These are phyloP conservation scores for Solioccasus polychromus DNA, from an alignment of 768 basidiomycete species.

Conservation along the genomic window DNA sequence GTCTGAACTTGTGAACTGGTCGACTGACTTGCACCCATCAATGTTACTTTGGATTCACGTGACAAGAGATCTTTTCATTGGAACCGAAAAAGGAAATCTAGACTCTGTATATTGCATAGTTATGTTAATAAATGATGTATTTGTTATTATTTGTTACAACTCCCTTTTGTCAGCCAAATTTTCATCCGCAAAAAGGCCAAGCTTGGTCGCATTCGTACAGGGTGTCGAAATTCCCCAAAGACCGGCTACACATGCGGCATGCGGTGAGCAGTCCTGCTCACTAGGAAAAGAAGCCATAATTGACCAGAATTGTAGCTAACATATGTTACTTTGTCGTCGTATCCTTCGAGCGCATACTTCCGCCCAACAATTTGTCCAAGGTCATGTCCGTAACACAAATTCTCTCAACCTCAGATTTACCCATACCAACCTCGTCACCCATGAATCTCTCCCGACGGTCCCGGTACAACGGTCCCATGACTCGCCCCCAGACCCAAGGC, in stretches of 20 bases:
- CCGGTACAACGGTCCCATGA: slow-evolving; percentile 1
- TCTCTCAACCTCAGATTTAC: slow-evolving; percentile 7
- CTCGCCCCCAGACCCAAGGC: slow-evolving; percentile 5
- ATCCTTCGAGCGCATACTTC: slow-evolving; percentile 45
- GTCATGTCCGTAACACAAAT: slow-evolving; percentile 16
- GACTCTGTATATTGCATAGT: not conserved
- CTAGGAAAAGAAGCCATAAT: not conserved
- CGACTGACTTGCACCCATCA: slow-evolving; percentile 77
- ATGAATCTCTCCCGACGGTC: slow-evolving; percentile 11
- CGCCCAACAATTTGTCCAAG: slow-evolving; percentile 20
- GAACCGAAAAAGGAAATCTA: slow-evolving; percentile 12
- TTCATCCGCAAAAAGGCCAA: slow-evolving; percentile 15
- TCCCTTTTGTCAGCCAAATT: slow-evolving; percentile 26
- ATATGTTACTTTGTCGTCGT: slow-evolving; percentile 75
- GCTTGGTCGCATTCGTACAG: slow-evolving; percentile 26
- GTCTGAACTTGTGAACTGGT: slow-evolving; percentile 38
- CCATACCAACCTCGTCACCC: slow-evolving; percentile 13
- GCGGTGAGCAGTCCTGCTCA: slow-evolving; percentile 40
- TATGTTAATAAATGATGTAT: slow-evolving; percentile 2
- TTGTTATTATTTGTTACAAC: slow-evolving; percentile 24
- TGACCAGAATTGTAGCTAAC: slow-evolving; percentile 53
- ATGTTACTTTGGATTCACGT: too few relatives aligned
- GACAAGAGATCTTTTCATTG: not conserved
- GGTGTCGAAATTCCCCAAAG: slow-evolving; percentile 28
- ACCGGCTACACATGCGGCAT: slow-evolving; percentile 45